Evolutionary conservation across 2,329 filamentous ascomycete genomes (phyloP), one percentile per base, ranked within the genome.

Genomic region (Tympanopsis confertula): DNA sequence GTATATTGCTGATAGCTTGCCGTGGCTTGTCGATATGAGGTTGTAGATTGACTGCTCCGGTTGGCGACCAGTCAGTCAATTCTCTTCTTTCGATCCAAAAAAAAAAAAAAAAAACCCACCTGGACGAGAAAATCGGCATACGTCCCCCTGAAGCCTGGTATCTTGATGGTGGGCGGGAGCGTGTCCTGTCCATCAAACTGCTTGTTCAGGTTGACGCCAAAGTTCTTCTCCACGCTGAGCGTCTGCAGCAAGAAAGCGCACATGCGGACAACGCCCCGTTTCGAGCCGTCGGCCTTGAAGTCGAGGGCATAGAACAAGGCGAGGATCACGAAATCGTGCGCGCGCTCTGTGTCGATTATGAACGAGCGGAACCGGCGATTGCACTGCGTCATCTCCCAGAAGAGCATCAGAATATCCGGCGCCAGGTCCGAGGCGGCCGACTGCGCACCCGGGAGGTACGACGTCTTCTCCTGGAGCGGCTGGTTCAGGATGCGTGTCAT

Each of bases 221-320:
- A 96, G 44, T 83, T 87, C 40, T 82, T 74, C 59, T 96, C 91
- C 3, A 93, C 86, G 50, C 89, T 96, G 51, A 98, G 64, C 0
- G 91, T 96, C 59, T 98, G 91, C 30, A 98, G 63, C 32, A 96
- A 71, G 56, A 98, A 96, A n/a, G 93, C 81, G 58, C 91, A 95
- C 87, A 96, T 95, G 39, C 91, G 76, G 19, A 96, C 86, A 1
- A 95, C 71, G 1, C 91, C 91, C 56, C 95, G 88, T 55, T 89
- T 93, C 1, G 87, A 78, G 15, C 82, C 66, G 51, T 96, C 89
- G 30, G 78, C 74, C 53, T 86, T 88, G 57, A 91, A 83, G 54
- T 94, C 87, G 35, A 94, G 76, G 4, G 88, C 86, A 55, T 96
- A 95, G 61, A 93, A 98, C 3, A 96, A 64, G 29, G 93, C 78